Percentiles rank a stretch among this genome's conserved stretches.
Conservation (phyloP, 2,329 filamentous ascomycete genomes). For the Xylaria sp. region DNA sequence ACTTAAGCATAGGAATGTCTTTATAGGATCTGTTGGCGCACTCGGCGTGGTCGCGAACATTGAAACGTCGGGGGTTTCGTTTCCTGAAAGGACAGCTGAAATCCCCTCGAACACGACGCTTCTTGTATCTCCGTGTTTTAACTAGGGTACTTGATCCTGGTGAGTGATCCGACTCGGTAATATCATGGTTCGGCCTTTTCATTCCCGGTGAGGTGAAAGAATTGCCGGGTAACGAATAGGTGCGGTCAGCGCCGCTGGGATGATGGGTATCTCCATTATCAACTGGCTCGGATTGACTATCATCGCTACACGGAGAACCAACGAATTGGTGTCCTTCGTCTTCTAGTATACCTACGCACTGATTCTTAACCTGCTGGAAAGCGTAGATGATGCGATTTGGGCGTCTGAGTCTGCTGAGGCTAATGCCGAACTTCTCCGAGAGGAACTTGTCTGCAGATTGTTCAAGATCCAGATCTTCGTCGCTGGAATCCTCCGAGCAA, state of each 20-base stretch:
- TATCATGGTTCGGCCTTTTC: neutral
- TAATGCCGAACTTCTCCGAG: conserved; percentile 34
- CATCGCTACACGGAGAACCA: conserved; percentile 1
- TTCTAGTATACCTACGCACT: conserved; percentile 30
- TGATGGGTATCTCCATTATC: neutral
- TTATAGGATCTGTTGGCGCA: conserved; percentile 33
- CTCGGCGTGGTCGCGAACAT: conserved; percentile 29
- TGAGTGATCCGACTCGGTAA: neutral
- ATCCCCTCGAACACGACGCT: conserved; percentile 8
- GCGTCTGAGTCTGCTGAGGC: conserved; percentile 21
- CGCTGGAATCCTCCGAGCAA: neutral
- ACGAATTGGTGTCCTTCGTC: conserved; percentile 30
- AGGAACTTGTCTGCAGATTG: conserved; percentile 29
- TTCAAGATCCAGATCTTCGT: conserved; percentile 33
- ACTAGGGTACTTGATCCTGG: neutral
- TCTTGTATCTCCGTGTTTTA: conserved; percentile 21
- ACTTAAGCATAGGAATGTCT: conserved; percentile 31
- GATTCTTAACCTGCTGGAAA: conserved; percentile 27
- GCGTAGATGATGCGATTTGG: conserved; percentile 29
- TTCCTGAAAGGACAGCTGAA: conserved; percentile 34
- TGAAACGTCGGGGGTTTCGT: conserved; percentile 34
- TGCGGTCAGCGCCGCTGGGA: neutral
- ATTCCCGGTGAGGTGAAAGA: neutral
- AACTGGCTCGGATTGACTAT: conserved; percentile 22
- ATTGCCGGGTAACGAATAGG: neutral